Conservation (phyloP, 2,329 filamentous ascomycete species). For the Trichophaea hybrida region DNA sequence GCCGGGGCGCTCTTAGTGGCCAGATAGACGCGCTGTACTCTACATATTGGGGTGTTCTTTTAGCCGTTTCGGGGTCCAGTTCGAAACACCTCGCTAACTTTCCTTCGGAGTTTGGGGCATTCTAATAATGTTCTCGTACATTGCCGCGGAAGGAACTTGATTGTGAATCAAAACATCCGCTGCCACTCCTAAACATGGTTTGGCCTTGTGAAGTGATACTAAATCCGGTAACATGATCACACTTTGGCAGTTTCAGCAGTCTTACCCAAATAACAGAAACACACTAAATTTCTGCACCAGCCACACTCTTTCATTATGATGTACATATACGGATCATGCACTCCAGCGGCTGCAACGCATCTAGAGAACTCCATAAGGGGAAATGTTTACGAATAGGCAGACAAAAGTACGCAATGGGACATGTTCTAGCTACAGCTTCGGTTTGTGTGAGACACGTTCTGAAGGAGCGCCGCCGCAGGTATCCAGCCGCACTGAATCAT, state of each 20-base stretch:
- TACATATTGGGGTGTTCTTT: not conserved
- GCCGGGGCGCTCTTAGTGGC: not conserved
- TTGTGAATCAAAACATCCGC: not conserved
- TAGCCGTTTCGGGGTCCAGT: not conserved
- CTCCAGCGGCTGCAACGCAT: not conserved
- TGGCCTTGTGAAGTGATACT: not conserved
- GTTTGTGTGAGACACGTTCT: not conserved
- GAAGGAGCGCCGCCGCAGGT: not conserved
- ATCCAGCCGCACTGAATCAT: not conserved
- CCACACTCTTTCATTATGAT: not conserved
- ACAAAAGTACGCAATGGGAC: not conserved
- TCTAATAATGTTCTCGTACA: not conserved
- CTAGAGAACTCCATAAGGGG: not conserved
- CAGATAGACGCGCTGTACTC: not conserved
- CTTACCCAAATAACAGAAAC: not conserved
- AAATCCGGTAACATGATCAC: not conserved
- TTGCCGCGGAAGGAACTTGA: not conserved
- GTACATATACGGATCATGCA: not conserved
- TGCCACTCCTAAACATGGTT: not conserved
- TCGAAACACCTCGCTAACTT: not conserved
- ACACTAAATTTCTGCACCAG: not conserved
- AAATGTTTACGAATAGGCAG: not conserved
- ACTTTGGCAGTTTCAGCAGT: not conserved
- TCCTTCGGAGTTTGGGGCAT: not conserved
- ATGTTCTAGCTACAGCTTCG: not conserved